Evolutionary conservation across 306 rosid genomes (phyloP).

Genomic region (Astragalus glycyphyllos): DNA sequence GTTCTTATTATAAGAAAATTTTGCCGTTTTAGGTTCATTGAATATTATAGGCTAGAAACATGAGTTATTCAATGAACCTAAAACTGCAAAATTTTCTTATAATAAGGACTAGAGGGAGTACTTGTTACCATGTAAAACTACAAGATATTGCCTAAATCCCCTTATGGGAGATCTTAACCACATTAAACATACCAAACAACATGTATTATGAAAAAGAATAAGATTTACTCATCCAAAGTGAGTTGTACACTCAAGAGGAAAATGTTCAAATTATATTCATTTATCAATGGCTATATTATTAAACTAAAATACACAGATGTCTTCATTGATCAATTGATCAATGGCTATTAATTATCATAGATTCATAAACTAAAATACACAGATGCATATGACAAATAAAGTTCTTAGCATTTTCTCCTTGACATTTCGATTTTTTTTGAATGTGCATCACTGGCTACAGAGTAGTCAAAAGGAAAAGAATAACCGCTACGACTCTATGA

Average conservation of each 20-base stretch:
- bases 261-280: not conserved
- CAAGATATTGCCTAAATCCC: not conserved
- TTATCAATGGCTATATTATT: too few relatives aligned
- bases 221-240: not conserved
- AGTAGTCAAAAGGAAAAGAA: conserved; percentile 2
- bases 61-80: too few relatives aligned
- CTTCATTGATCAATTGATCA: not conserved
- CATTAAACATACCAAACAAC: conserved; percentile 1
- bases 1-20: too few relatives aligned
- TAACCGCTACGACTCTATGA: not conserved
- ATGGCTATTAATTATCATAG: not conserved
- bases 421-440: not conserved
- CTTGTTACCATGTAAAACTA: not conserved
- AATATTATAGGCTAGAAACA: too few relatives aligned
- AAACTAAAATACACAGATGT: too few relatives aligned
- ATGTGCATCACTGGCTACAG: not conserved
- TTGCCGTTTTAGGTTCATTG: too few relatives aligned
- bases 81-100: too few relatives aligned
- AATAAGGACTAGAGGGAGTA: too few relatives aligned
- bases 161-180: not conserved
- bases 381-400: not conserved
- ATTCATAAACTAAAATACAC: not conserved
- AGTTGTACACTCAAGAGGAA: not conserved
- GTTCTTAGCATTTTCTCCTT: not conserved
- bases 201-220: not conserved